Conservation (phyloP, 2,329 filamentous ascomycete genomes). For the Raffaelea deltoideospora region DNA sequence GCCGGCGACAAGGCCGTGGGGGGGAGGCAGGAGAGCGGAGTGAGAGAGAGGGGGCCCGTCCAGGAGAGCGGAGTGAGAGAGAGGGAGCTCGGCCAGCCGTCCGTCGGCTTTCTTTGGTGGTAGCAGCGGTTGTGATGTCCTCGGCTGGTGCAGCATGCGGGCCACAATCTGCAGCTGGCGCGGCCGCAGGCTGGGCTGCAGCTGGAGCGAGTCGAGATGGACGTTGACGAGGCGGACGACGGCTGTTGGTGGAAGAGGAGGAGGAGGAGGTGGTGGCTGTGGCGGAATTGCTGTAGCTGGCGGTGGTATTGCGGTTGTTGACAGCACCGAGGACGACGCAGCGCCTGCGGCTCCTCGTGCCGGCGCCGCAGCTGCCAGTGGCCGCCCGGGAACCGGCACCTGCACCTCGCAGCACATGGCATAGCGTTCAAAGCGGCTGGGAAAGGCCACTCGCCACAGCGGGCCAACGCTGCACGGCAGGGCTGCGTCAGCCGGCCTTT, state of each 20-base stretch:
- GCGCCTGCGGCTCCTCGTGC: neutral
- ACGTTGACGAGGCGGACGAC: conserved; percentile 21
- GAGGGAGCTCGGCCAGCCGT: no score
- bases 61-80: no score
- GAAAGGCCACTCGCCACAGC: conserved; percentile 17
- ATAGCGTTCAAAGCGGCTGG: conserved; percentile 17
- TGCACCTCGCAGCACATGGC: conserved; percentile 21
- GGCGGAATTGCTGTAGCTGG: no score
- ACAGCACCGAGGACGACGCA: neutral
- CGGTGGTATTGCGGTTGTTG: no score
- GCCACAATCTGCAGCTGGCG: conserved; percentile 15
- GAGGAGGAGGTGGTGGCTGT: no score
- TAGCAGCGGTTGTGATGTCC: no score
- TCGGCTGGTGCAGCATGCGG: conserved; percentile 9
- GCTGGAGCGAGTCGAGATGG: conserved; percentile 20
- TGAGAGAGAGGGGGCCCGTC: no score
- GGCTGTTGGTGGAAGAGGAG: neutral
- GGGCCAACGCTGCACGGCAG: conserved; percentile 13
- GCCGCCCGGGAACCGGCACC: conserved; percentile 6
- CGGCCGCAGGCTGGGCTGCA: conserved; percentile 15
- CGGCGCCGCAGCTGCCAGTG: neutral
- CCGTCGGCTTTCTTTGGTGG: no score
- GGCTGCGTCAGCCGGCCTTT: no score
- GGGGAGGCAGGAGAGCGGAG: conserved; percentile 1
- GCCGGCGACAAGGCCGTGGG: conserved; percentile 20